Conservation (phyloP, 108 stramenopile genomes). For the Nitzschia inconspicua region DNA sequence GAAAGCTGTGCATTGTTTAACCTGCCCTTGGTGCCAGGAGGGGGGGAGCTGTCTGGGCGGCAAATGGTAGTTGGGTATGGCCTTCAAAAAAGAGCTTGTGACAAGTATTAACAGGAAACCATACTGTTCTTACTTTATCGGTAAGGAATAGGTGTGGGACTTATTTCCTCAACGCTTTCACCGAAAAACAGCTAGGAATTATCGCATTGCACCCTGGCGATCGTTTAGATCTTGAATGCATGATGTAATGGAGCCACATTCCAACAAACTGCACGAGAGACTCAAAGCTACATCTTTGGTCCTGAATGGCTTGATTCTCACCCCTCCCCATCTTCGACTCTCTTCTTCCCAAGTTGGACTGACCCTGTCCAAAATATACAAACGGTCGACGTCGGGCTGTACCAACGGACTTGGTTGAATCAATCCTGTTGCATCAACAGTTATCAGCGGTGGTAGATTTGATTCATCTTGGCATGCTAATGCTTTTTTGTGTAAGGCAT, state of each 20-base stretch:
- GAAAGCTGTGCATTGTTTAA: too few species aligned
- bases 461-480: slow-evolving; percentile 31
- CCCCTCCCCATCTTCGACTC: not conserved
- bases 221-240: slow-evolving; percentile 2
- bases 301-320: too few species aligned
- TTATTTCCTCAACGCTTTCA: too few species aligned
- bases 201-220: too few species aligned
- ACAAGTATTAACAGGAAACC: too few species aligned
- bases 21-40: too few species aligned
- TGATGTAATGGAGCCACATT: slow-evolving; percentile 1
- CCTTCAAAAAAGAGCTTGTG: too few species aligned
- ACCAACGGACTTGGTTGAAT: slow-evolving; percentile 17
- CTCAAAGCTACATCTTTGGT: slow-evolving; percentile 5
- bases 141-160: too few species aligned
- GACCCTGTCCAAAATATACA: slow-evolving; percentile 16
- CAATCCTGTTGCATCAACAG: not conserved
- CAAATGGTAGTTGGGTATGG: too few species aligned
- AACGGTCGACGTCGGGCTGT: slow-evolving; percentile 26
- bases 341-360: not conserved
- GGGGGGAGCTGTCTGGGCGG: too few species aligned
- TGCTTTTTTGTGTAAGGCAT: slow-evolving; percentile 42
- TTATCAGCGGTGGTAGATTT: slow-evolving; percentile 16
- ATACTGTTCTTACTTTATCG: too few species aligned
- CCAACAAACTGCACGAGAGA: slow-evolving; percentile 4
- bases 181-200: too few species aligned